These are phyloP conservation scores for Lyophyllum semitale DNA, from an alignment of 768 basidiomycete species.

Conservation along the genomic window DNA sequence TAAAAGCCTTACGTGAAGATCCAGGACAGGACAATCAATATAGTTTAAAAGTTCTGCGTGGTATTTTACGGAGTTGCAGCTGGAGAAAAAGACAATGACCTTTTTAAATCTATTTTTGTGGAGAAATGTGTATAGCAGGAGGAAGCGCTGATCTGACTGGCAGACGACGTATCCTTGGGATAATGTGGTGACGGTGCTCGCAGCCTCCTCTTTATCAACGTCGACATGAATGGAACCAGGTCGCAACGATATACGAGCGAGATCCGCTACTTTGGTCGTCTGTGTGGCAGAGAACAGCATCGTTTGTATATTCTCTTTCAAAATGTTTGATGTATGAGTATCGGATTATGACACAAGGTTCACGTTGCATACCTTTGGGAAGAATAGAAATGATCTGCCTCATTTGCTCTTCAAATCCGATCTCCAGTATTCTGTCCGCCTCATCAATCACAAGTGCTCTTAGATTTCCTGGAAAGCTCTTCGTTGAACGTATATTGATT, in stretches of 20 bases:
- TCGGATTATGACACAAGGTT: conserved; percentile 1
- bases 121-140: conserved; percentile 96
- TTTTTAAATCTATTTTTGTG: conserved; percentile 98
- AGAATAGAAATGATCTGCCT: conserved; percentile 91
- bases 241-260: conserved; percentile 95
- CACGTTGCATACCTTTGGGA: conserved; percentile 71
- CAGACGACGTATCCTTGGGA: conserved; percentile 99
- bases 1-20: conserved; percentile 88
- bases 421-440: conserved; percentile 94
- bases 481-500: no score
- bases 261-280: conserved; percentile 96
- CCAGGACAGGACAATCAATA: conserved; percentile 95
- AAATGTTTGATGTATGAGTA: conserved; percentile 2
- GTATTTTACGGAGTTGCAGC: conserved; percentile 96
- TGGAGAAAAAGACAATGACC: conserved; percentile 97
- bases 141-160: conserved; percentile 93
- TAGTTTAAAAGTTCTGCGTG: conserved; percentile 96
- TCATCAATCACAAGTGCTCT: conserved; percentile 97
- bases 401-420: conserved; percentile 99
- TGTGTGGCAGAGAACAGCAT: conserved; percentile 99
- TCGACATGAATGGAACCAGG: conserved; percentile 94
- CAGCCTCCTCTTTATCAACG: conserved; percentile 85
- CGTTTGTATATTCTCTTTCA: conserved; percentile 85
- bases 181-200: conserved; percentile 90
- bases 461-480: no score